These are phyloP conservation scores for Penicillium riverlandense DNA, from an alignment of 495 filamentous ascomycete species.

Conservation along the genomic window DNA sequence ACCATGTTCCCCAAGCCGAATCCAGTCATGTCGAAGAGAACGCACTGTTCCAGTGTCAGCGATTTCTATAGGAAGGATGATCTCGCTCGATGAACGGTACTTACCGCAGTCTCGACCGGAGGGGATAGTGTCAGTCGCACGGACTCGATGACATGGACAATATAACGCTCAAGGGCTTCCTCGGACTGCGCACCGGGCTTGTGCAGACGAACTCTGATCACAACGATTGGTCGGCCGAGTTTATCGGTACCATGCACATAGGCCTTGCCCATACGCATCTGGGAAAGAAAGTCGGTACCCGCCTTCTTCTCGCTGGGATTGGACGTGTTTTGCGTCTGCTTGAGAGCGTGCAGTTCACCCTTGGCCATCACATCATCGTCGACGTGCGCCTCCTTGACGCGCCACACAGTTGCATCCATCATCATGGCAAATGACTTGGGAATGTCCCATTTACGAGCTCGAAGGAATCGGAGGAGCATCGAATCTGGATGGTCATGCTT, in stretches of 20 bases:
- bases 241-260: conserved; percentile 83
- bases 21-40: conserved; percentile 89
- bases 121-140: conserved; percentile 66
- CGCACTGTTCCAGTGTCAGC: conserved; percentile 40
- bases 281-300: conserved; percentile 70
- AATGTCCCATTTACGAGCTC: conserved; percentile 92
- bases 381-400: conserved; percentile 68
- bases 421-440: conserved; percentile 86
- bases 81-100: conserved; percentile 20
- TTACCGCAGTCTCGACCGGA: conserved; percentile 80
- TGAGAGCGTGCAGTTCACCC: conserved; percentile 61
- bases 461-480: conserved; percentile 80
- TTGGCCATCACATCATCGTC: conserved; percentile 72
- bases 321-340: conserved; percentile 46
- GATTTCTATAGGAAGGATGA: neutral
- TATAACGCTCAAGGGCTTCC: conserved; percentile 72
- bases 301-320: conserved; percentile 52
- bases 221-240: conserved; percentile 72
- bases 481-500: conserved; percentile 92
- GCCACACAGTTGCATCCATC: conserved; percentile 84
- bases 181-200: conserved; percentile 81
- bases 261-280: conserved; percentile 85
- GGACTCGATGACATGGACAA: conserved; percentile 89
- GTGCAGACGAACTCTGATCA: conserved; percentile 74
- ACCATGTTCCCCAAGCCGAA: conserved; percentile 94